Evolutionary conservation across 352 stramenopile genomes (phyloP).

Genomic region (Phytophthora crassamura): DNA sequence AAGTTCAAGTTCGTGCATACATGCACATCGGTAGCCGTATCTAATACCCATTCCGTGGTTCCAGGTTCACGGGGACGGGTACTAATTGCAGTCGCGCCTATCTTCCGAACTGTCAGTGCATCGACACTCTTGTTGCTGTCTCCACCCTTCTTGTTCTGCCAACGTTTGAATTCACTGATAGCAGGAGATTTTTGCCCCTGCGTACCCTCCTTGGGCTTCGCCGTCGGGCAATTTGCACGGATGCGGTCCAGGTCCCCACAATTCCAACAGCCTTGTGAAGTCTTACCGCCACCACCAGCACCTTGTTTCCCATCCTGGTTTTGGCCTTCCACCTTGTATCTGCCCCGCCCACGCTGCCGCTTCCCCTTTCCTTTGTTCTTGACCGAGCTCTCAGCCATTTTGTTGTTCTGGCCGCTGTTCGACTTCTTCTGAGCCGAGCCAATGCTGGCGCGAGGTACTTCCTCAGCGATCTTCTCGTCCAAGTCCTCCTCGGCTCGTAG

Average conservation of each 20-base stretch:
- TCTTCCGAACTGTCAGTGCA: not conserved
- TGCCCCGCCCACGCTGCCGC: not conserved
- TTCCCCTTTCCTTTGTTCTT: not conserved
- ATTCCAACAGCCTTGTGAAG: not conserved
- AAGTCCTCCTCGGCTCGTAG: not conserved
- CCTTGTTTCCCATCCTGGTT: not conserved
- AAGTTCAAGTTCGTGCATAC: not conserved
- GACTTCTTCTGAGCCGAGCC: not conserved
- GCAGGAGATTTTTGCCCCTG: not conserved
- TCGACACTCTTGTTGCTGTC: not conserved
- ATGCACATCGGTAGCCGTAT: conserved; percentile 1
- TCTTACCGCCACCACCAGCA: not conserved
- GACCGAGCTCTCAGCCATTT: not conserved
- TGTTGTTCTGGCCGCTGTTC: not conserved
- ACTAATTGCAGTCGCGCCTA: not conserved
- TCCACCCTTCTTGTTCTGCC: not conserved
- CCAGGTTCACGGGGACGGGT: not conserved
- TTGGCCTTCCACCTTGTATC: not conserved
- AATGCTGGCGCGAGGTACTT: not conserved
- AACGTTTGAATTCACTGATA: not conserved
- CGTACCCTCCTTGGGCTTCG: not conserved
- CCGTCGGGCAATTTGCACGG: not conserved
- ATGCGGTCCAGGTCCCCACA: too few species aligned
- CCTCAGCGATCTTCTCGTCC: conserved; percentile 1
- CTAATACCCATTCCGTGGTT: not conserved